Evolutionary conservation across 1,139 yeast genomes (phyloP).

Genomic region (Yamadazyma friedrichii): DNA sequence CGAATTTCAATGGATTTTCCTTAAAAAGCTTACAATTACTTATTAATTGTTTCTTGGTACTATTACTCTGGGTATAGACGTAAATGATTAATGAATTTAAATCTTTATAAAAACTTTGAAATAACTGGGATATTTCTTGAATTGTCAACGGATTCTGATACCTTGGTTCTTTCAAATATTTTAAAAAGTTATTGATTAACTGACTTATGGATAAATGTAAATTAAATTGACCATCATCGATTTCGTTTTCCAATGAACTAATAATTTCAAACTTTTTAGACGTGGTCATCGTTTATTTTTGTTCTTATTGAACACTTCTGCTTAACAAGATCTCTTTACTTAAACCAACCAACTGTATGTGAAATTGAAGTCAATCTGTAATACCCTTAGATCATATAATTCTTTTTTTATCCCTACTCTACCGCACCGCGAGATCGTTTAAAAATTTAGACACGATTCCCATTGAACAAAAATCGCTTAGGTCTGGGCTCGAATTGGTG

Average conservation of each 20-base stretch:
- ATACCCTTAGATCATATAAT: neutral
- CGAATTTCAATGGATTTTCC: conserved; percentile 32
- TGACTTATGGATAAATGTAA: conserved; percentile 7
- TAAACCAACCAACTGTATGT: too few species aligned
- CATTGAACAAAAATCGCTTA: too few species aligned
- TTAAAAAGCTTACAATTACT: conserved; percentile 29
- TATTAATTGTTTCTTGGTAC: conserved; percentile 39
- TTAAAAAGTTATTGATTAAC: conserved; percentile 25
- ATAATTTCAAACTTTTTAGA: neutral
- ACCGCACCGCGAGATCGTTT: conserved; percentile 1
- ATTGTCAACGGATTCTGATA: conserved; percentile 42
- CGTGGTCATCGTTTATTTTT: neutral
- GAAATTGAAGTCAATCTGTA: neutral
- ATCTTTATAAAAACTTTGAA: conserved; percentile 37
- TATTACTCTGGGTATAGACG: conserved; percentile 39
- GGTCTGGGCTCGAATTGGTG: neutral
- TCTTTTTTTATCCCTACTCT: conserved; percentile 1
- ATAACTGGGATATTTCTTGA: conserved; percentile 32
- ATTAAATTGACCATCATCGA: neutral
- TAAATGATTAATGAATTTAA: conserved; percentile 34
- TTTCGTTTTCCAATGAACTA: neutral
- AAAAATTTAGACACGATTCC: neutral
- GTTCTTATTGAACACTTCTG: too few species aligned
- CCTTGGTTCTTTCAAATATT: conserved; percentile 44
- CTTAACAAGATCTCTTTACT: too few species aligned